Evolutionary conservation across 2,329 filamentous ascomycete genomes (phyloP).

Genomic region (Teratosphaeria epicoccoides): DNA sequence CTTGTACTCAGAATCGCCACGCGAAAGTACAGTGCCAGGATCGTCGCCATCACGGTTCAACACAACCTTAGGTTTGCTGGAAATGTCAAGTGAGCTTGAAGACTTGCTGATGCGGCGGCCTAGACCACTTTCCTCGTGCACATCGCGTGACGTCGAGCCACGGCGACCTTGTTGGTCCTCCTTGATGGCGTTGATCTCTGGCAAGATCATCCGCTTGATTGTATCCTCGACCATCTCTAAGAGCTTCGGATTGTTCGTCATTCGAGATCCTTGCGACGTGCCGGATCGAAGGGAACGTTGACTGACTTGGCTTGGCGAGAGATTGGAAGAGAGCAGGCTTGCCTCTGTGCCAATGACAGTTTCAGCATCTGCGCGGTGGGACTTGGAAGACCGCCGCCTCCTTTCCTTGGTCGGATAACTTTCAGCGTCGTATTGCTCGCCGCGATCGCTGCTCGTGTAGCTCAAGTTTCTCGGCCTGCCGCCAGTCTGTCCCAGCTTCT

Average conservation of each 20-base stretch:
- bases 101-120: constrained; percentile 49
- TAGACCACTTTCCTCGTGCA: constrained; percentile 39
- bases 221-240: constrained; percentile 89
- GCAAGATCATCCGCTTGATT: constrained; percentile 78
- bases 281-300: constrained; percentile 50
- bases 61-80: constrained; percentile 49
- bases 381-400: constrained; percentile 32
- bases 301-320: constrained; percentile 33
- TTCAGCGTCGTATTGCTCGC: constrained; percentile 20
- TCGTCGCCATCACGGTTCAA: constrained; percentile 49
- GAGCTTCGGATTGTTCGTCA: constrained; percentile 86
- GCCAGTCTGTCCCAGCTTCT: constrained; percentile 49
- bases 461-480: constrained; percentile 29
- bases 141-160: constrained; percentile 36
- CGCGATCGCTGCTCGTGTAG: constrained; percentile 11
- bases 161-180: constrained; percentile 65
- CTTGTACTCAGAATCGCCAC: constrained; percentile 34
- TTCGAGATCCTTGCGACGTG: constrained; percentile 55
- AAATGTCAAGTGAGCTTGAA: constrained; percentile 50
- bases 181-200: constrained; percentile 84
- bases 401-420: constrained; percentile 21
- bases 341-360: constrained; percentile 47
- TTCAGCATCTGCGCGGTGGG: constrained; percentile 43
- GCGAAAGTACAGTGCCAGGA: constrained; percentile 46
- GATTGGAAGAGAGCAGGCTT: constrained; percentile 49